phyloP scores from a whole-genome alignment of 1,139 yeast species.

The Debaryomyces coudertii region DNA sequence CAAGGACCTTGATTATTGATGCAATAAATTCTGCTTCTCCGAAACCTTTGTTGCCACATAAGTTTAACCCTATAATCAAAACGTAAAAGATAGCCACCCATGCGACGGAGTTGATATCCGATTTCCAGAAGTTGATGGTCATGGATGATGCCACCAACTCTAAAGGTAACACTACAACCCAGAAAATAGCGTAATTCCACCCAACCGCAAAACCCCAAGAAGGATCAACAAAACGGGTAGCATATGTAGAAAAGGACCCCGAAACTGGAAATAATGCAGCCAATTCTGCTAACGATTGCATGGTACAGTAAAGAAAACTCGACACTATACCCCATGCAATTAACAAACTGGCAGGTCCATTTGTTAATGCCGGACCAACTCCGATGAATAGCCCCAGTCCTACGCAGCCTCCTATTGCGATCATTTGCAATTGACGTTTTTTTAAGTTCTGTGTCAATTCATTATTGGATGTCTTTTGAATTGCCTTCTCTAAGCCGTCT shows the following conservation, averaged over 20 bases:
- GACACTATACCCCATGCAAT: constrained; percentile 49
- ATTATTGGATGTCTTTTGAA: constrained; percentile 18
- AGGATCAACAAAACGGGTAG: constrained; percentile 66
- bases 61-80: constrained; percentile 55
- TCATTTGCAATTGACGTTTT: constrained; percentile 41
- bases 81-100: constrained; percentile 70
- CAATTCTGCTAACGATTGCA: constrained; percentile 70
- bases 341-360: constrained; percentile 43
- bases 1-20: constrained; percentile 61
- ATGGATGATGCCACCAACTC: constrained; percentile 75
- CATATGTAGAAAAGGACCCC: constrained; percentile 72
- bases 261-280: constrained; percentile 68
- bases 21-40: constrained; percentile 71
- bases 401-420: constrained; percentile 44
- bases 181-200: constrained; percentile 68
- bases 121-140: constrained; percentile 68
- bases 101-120: constrained; percentile 58
- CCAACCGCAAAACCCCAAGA: constrained; percentile 79
- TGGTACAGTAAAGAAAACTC: constrained; percentile 59
- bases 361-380: constrained; percentile 38
- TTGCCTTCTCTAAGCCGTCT: constrained; percentile 14
- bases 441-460: constrained; percentile 33
- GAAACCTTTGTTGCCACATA: constrained; percentile 64
- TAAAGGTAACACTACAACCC: constrained; percentile 70
- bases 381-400: constrained; percentile 43